These are phyloP conservation scores for Arthrobotrys musiformis DNA, from an alignment of 2,329 filamentous ascomycete species.

Conservation along the genomic window DNA sequence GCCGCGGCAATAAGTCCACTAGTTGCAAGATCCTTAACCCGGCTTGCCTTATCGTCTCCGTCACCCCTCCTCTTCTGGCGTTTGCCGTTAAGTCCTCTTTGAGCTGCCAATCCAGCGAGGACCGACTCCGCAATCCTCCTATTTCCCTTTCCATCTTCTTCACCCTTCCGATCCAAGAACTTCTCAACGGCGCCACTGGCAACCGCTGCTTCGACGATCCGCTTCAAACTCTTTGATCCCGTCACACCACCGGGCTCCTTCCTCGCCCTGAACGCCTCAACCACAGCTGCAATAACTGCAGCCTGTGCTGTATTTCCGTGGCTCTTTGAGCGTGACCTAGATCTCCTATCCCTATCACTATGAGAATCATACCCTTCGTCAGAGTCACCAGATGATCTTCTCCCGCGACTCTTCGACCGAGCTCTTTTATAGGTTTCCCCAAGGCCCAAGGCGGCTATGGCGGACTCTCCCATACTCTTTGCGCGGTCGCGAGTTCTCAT, in stretches of 20 bases:
- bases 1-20: slow-evolving; percentile 46
- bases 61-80: slow-evolving; percentile 22
- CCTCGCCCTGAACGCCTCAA: slow-evolving; percentile 49
- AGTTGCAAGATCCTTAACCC: slow-evolving; percentile 31
- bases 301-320: slow-evolving; percentile 43
- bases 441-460: slow-evolving; percentile 40
- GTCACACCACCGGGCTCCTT: slow-evolving; percentile 52
- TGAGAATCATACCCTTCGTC: slow-evolving; percentile 53
- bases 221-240: slow-evolving; percentile 43
- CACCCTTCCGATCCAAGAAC: slow-evolving; percentile 40
- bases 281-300: slow-evolving; percentile 40
- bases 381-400: slow-evolving; percentile 22
- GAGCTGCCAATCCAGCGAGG: slow-evolving; percentile 43
- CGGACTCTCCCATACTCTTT: slow-evolving; percentile 44
- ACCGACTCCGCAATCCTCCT: slow-evolving; percentile 45
- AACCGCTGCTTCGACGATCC: slow-evolving; percentile 46
- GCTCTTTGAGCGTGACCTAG: slow-evolving; percentile 26
- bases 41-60: slow-evolving; percentile 25
- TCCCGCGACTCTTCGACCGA: slow-evolving; percentile 35
- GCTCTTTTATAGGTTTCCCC: slow-evolving; percentile 32
- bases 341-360: slow-evolving; percentile 16
- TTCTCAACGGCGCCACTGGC: slow-evolving; percentile 48
- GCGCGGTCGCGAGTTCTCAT: slow-evolving; percentile 25
- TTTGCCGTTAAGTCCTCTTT: slow-evolving; percentile 34
- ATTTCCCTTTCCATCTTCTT: slow-evolving; percentile 41